Percentiles rank a stretch among this genome's conserved stretches.
Conservation (phyloP, 2,329 filamentous ascomycete species). For the Mollisiaceae sp. region DNA sequence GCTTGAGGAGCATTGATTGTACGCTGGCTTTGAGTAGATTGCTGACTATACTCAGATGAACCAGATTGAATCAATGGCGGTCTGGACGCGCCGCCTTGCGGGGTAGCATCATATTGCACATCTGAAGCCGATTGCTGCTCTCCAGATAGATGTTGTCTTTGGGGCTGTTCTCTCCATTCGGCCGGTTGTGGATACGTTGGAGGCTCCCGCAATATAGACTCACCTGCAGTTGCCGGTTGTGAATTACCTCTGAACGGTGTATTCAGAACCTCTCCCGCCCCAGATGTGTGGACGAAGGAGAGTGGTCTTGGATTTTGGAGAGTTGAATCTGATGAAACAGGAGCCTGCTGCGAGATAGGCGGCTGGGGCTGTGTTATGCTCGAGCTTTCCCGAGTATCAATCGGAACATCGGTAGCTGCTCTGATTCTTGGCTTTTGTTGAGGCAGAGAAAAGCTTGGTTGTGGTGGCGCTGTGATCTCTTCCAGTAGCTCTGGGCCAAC, state of each 20-base stretch:
- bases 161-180: not conserved
- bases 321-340: not conserved
- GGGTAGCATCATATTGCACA: not conserved
- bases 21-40: slow-evolving; percentile 11
- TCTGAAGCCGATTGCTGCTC: not conserved
- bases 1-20: slow-evolving; percentile 4
- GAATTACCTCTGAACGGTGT: not conserved
- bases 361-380: not conserved
- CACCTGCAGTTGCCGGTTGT: not conserved
- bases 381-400: not conserved
- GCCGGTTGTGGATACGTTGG: not conserved
- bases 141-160: not conserved
- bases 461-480: not conserved
- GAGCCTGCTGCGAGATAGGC: not conserved
- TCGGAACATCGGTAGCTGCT: not conserved
- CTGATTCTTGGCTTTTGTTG: not conserved
- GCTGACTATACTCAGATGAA: slow-evolving; percentile 19
- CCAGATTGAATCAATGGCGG: slow-evolving; percentile 18
- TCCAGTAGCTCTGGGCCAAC: not conserved
- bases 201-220: not conserved
- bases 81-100: not conserved
- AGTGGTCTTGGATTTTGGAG: slow-evolving; percentile 9
- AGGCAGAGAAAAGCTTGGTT: not conserved
- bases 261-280: not conserved
- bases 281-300: not conserved